Evolutionary conservation across 2,329 filamentous ascomycete species (phyloP).

Genomic region (Xylariaceae sp.): DNA sequence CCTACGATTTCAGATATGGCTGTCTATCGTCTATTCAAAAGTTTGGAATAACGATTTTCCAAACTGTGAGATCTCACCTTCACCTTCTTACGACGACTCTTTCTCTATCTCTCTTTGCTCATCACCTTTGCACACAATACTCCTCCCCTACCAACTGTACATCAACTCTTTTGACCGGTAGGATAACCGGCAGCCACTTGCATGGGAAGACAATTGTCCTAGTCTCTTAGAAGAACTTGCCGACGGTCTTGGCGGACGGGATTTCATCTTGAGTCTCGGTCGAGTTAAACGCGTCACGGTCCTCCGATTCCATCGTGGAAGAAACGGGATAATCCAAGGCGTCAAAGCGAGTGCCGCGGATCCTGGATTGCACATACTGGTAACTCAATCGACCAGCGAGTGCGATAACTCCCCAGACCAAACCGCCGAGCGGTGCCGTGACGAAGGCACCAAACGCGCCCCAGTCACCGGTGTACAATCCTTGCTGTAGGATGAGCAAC

Average conservation of each 20-base stretch:
- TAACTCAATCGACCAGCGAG: conserved; percentile 56
- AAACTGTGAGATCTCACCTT: too few relatives aligned
- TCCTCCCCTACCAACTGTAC: not conserved
- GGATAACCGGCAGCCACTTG: not conserved
- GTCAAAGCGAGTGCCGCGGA: conserved; percentile 59
- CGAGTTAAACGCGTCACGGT: conserved; percentile 27
- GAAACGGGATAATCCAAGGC: conserved; percentile 56
- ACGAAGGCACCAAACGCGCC: conserved; percentile 79
- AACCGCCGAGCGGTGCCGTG: conserved; percentile 69
- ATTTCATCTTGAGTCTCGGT: conserved; percentile 32
- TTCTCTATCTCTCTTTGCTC: too few relatives aligned
- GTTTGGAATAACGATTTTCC: too few relatives aligned
- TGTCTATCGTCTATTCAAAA: too few relatives aligned
- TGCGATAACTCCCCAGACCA: conserved; percentile 66
- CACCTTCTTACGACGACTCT: too few relatives aligned
- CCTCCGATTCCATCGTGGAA: conserved; percentile 18
- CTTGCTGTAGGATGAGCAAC: conserved; percentile 67
- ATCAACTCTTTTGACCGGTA: not conserved
- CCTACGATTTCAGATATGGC: too few relatives aligned
- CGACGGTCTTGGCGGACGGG: conserved; percentile 37
- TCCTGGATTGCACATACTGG: conserved; percentile 55
- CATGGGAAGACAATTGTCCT: not conserved
- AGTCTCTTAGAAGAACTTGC: conserved; percentile 50
- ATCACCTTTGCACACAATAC: too few relatives aligned
- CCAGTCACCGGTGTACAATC: conserved; percentile 75